Evolutionary conservation across 495 filamentous ascomycete species (phyloP), one percentile per base, ranked within the genome.

Genomic region (Glutinoglossum americanum): DNA sequence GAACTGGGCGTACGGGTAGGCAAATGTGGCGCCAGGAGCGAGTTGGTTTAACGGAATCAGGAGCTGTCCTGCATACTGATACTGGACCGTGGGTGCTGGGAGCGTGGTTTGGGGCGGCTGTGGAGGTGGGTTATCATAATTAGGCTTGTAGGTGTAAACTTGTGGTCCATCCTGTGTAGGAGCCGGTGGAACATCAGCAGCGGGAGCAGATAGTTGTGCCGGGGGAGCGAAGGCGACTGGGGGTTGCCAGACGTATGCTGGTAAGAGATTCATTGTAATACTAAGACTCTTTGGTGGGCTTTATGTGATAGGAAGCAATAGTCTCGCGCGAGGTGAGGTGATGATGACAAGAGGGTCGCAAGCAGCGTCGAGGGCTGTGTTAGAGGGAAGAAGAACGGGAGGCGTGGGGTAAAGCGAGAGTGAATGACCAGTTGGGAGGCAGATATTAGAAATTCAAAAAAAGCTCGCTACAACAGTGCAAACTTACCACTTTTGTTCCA

Each of bases 401-500:
- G 30, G 3, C 30, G 30, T 33, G 9, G 30, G 30, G 30, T 33
- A 55, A 30, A 21, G 28, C 53, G 28, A 33, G 28, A 23, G 33
- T 9, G 23, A 48, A 27, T 17, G n/a, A n/a, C n/a, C 23, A 8
- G n/a, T n/a, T n/a, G n/a, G n/a, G n/a, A n/a, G n/a, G n/a, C n/a
- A n/a, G n/a, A n/a, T n/a, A n/a, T n/a, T n/a, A n/a, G n/a, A n/a
- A n/a, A n/a, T n/a, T n/a, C n/a, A n/a, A n/a, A n/a, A n/a, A n/a
- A n/a, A n/a, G n/a, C n/a, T n/a, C n/a, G n/a, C n/a, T n/a, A n/a
- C n/a, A n/a, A n/a, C n/a, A n/a, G n/a, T n/a, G 30, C 30, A 11
- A 45, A 62, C 55, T 54, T 0, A 27, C 1, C 19, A 64, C 62
- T 63, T 44, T 62, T 60, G 21, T 17, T 32, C 15, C 28, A 55